Evolutionary conservation across 2,329 filamentous ascomycete genomes (phyloP), one percentile per base, ranked within the genome.

Genomic region (Nannizziopsis barbatae): DNA sequence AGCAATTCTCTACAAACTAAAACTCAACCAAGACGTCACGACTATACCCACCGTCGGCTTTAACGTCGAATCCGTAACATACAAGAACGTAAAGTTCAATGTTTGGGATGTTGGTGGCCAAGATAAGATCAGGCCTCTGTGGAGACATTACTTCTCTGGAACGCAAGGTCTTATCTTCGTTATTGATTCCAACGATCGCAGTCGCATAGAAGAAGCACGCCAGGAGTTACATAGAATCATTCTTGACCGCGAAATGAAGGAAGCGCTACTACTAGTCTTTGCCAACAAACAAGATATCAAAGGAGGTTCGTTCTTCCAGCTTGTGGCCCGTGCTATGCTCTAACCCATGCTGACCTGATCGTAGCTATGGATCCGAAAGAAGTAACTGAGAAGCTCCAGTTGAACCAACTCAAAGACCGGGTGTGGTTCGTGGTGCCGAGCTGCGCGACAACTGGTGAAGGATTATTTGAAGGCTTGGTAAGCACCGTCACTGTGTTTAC

Each of bases 51-150:
- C 92, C 31, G 92, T 98, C 60, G 92, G 90, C 59, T 96, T 96
- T 79, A 96, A 96, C 77, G 92, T 96, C 69, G 90, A 96, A 76
- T 94, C 88, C 3, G 89, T 96, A 62, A 93, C 89, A 58, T 95
- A 95, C 76, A 95, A 95, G 79, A 96, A 96, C 69, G 89, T 95
- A 71, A 93, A 95, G 72, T 96, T 96, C 76, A 96, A 93, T 62
- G 90, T 96, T 55, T 96, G 90, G 90, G 90, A 96, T 74, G 90
- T 96, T 52, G 90, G 90, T 70, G 90, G 90, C 56, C 90, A 96
- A 76, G 90, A 96, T 78, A 96, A 96, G 82, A 96, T 96, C 64
- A 80, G 90, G 57, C 90, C 90, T 55, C 75, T 96, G 53, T 96
- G 90, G 90, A 83, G 90, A 71, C 90, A 96, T 75, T 96, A 96